Percentiles rank a stretch among this genome's conserved stretches.
Evolutionary conservation across 2,329 filamentous ascomycete genomes (phyloP).

Genomic region (Diatrype stigma): DNA sequence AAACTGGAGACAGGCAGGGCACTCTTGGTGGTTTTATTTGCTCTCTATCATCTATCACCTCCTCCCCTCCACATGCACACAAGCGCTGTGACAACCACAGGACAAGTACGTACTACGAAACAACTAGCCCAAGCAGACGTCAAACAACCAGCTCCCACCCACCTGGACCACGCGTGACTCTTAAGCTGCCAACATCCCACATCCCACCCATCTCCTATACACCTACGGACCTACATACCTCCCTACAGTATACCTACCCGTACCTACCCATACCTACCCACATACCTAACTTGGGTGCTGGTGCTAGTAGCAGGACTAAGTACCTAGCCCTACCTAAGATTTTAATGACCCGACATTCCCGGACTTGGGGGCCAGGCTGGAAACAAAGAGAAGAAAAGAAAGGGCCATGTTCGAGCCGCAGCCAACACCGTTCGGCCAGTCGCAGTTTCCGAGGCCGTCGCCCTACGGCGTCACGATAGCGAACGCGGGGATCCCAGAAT

Average conservation of each 20-base stretch:
- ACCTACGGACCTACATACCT: not conserved
- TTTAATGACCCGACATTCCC: conserved; percentile 19
- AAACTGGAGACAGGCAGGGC: conserved; percentile 9
- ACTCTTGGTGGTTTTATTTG: not conserved
- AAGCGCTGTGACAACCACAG: not conserved
- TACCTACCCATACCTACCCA: not conserved
- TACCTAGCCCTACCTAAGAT: conserved; percentile 6
- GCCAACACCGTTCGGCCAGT: conserved; percentile 43
- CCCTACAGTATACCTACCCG: not conserved
- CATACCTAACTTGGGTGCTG: not conserved
- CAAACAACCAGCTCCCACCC: not conserved
- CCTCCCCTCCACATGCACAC: not conserved
- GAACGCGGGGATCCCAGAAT: conserved; percentile 23
- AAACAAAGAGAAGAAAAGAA: not conserved
- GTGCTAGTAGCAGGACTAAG: not conserved
- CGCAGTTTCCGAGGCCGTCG: conserved; percentile 36
- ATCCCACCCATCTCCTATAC: not conserved
- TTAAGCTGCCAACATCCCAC: not conserved
- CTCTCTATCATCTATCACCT: not conserved
- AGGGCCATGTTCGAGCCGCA: conserved; percentile 53
- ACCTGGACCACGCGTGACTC: not conserved
- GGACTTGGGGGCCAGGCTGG: conserved; percentile 11
- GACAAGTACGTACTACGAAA: not conserved
- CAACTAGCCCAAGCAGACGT: not conserved
- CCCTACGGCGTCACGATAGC: conserved; percentile 37